phyloP scores from a whole-genome alignment of 805 yeast species.

The Candida coquimbonensis region DNA sequence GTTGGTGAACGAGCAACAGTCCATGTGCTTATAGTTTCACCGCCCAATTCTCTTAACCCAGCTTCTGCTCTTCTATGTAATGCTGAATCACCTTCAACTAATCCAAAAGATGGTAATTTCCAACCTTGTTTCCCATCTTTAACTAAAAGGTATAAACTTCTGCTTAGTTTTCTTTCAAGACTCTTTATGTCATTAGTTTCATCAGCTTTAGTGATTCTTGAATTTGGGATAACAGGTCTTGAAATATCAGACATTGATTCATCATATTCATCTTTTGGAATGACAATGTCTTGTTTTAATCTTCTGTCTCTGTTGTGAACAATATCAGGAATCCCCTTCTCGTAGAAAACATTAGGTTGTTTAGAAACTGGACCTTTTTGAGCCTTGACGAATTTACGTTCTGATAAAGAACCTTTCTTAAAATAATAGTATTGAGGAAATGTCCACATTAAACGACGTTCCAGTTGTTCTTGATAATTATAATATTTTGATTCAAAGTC shows the following conservation, averaged over 20 bases:
- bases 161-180: slow-evolving; percentile 70
- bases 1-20: slow-evolving; percentile 88
- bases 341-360: slow-evolving; percentile 71
- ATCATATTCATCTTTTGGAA: slow-evolving; percentile 49
- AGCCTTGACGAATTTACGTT: slow-evolving; percentile 66
- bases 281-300: slow-evolving; percentile 64
- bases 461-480: slow-evolving; percentile 77
- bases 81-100: slow-evolving; percentile 31
- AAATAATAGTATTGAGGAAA: slow-evolving; percentile 91
- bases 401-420: slow-evolving; percentile 83
- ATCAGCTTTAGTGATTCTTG: slow-evolving; percentile 79
- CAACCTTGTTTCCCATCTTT: slow-evolving; percentile 44
- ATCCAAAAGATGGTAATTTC: slow-evolving; percentile 72
- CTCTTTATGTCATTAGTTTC: slow-evolving; percentile 49
- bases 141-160: slow-evolving; percentile 73
- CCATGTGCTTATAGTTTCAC: slow-evolving; percentile 74
- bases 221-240: slow-evolving; percentile 60
- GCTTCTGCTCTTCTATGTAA: slow-evolving; percentile 69
- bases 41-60: slow-evolving; percentile 68
- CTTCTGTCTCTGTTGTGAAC: slow-evolving; percentile 87
- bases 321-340: slow-evolving; percentile 79
- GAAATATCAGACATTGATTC: slow-evolving; percentile 45
- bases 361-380: slow-evolving; percentile 71
- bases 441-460: slow-evolving; percentile 93
- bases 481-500: slow-evolving; percentile 71